These are phyloP conservation scores for Scleromitrula shiraiana DNA, from an alignment of 2,329 filamentous ascomycete species.

Conservation along the genomic window DNA sequence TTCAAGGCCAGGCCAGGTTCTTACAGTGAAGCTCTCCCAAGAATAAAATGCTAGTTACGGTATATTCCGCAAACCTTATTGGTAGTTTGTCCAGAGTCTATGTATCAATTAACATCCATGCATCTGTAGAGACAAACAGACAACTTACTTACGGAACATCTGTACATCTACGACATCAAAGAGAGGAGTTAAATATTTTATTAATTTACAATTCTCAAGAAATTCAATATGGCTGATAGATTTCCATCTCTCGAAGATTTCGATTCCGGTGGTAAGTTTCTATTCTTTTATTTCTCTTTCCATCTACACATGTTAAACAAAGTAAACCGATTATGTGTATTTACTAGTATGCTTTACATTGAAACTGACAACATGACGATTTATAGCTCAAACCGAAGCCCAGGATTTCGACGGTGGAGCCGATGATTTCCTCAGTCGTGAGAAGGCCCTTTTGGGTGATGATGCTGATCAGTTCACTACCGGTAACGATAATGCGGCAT, in stretches of 20 bases:
- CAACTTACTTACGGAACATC: too few relatives aligned
- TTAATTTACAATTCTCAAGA: too few relatives aligned
- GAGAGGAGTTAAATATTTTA: slow-evolving; percentile 6
- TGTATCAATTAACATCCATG: background rate
- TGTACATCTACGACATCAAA: slow-evolving; percentile 5
- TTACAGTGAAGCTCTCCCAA: too few relatives aligned
- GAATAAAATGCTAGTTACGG: too few relatives aligned
- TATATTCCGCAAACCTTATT: too few relatives aligned
- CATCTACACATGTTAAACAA: too few relatives aligned
- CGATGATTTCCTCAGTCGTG: slow-evolving; percentile 84
- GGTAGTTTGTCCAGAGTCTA: too few relatives aligned
- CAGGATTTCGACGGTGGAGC: slow-evolving; percentile 44
- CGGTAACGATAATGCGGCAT: slow-evolving; percentile 59
- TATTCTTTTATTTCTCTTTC: slow-evolving; percentile 3
- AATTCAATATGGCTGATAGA: slow-evolving; percentile 46
- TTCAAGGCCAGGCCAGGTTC: too few relatives aligned
- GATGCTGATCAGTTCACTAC: slow-evolving; percentile 87
- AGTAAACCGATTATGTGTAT: too few relatives aligned
- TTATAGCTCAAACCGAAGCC: slow-evolving; percentile 59
- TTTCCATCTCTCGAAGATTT: slow-evolving; percentile 55
- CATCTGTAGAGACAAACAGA: slow-evolving; percentile 3
- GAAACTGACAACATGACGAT: slow-evolving; percentile 12
- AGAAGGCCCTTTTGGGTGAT: slow-evolving; percentile 81
- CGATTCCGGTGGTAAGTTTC: slow-evolving; percentile 39
- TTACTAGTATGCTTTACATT: slow-evolving; percentile 8